phyloP scores from a whole-genome alignment of 2,329 filamentous ascomycete species.

The Trichothecium roseum region DNA sequence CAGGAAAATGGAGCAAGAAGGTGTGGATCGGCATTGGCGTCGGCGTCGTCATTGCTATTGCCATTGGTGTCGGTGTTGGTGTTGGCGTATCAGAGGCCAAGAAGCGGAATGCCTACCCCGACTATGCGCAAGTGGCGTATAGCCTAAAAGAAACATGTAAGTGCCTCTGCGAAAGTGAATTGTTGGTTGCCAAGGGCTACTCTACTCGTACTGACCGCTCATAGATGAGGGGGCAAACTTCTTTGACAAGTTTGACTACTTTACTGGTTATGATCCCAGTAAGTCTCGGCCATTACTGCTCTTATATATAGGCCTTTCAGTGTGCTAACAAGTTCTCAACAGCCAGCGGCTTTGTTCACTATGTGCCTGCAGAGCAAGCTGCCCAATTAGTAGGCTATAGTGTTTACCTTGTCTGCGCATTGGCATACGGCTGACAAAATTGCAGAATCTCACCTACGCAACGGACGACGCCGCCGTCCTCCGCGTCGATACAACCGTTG shows the following conservation, averaged over 20 bases:
- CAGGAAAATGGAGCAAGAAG: slow-evolving; percentile 35
- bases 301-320: too few relatives aligned
- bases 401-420: not conserved
- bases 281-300: too few relatives aligned
- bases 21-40: slow-evolving; percentile 34
- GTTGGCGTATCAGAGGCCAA: slow-evolving; percentile 29
- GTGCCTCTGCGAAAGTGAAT: too few relatives aligned
- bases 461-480: slow-evolving; percentile 42
- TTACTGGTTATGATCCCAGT: slow-evolving; percentile 37
- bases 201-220: not conserved
- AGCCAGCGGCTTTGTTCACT: slow-evolving; percentile 42
- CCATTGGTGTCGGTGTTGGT: slow-evolving; percentile 37
- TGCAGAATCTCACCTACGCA: slow-evolving; percentile 53
- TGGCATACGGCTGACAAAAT: not conserved
- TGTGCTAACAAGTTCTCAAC: too few relatives aligned
- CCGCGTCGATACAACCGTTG: slow-evolving; percentile 49
- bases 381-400: slow-evolving; percentile 25
- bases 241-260: slow-evolving; percentile 47
- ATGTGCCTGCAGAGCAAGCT: slow-evolving; percentile 34
- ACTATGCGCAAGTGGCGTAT: slow-evolving; percentile 37
- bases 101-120: slow-evolving; percentile 31
- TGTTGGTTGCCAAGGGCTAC: too few relatives aligned
- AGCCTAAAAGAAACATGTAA: slow-evolving; percentile 37
- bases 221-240: slow-evolving; percentile 38
- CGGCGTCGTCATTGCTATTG: slow-evolving; percentile 26